A percentile compares a stretch with the other conserved stretches of the same genome.
phyloP scores from a whole-genome alignment of 345 rosid species.

The Eucalyptus sideroxylon region DNA sequence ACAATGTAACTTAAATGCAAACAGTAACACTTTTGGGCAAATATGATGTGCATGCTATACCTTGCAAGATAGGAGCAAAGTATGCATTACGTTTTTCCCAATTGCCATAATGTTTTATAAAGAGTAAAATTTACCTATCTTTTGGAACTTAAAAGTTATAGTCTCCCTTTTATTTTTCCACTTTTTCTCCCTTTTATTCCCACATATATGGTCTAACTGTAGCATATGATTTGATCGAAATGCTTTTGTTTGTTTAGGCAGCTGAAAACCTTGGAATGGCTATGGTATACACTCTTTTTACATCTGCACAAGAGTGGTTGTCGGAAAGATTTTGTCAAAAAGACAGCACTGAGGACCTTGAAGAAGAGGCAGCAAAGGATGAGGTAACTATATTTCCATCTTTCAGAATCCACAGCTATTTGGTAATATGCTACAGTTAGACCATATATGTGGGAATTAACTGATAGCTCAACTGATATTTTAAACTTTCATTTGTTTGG shows the following conservation, averaged over 20 bases:
- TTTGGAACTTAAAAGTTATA: neutral
- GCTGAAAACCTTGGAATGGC: conserved; percentile 97
- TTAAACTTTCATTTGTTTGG: neutral
- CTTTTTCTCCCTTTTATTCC: neutral
- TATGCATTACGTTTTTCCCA: neutral
- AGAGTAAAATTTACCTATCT: neutral
- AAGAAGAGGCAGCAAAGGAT: conserved; percentile 63
- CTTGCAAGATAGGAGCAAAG: neutral
- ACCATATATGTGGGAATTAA: neutral
- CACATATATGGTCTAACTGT: too few species aligned
- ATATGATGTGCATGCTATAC: neutral
- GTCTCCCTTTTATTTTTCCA: neutral
- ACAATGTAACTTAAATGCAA: neutral
- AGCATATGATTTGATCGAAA: neutral
- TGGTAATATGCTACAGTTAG: neutral
- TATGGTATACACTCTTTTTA: conserved; percentile 81
- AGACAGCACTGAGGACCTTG: conserved; percentile 18
- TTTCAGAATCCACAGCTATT: neutral
- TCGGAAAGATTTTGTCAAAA: conserved; percentile 68
- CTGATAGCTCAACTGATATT: neutral
- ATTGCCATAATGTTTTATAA: neutral
- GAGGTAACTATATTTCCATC: conserved; percentile 40
- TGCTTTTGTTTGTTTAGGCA: conserved; percentile 38
- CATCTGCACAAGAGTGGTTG: conserved; percentile 92
- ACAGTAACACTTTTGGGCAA: neutral